These are phyloP conservation scores for Spathaspora passalidarum DNA, from an alignment of 805 yeast species.

Conservation along the genomic window DNA sequence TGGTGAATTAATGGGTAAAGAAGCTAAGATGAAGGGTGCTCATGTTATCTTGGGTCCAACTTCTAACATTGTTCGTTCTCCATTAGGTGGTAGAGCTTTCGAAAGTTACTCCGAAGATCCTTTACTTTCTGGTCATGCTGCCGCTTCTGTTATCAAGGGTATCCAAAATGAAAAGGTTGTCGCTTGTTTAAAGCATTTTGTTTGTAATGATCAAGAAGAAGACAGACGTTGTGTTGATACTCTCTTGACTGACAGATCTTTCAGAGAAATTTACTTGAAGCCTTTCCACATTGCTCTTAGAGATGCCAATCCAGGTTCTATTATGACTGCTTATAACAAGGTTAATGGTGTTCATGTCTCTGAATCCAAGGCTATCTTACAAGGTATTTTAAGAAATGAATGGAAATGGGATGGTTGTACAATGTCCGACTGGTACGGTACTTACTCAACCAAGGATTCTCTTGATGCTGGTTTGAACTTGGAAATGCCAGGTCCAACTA, in stretches of 20 bases:
- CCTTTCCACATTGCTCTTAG: conserved; percentile 62
- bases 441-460: conserved; percentile 45
- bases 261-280: conserved; percentile 60
- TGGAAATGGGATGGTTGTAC: conserved; percentile 56
- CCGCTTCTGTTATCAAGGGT: conserved; percentile 51
- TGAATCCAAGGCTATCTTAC: conserved; percentile 41
- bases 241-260: conserved; percentile 53
- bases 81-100: conserved; percentile 62
- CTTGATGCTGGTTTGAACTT: conserved; percentile 57
- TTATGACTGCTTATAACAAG: conserved; percentile 65
- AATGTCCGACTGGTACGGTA: conserved; percentile 68
- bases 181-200: conserved; percentile 62
- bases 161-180: conserved; percentile 50
- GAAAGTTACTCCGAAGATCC: conserved; percentile 67
- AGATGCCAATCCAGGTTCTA: conserved; percentile 48
- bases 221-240: conserved; percentile 49
- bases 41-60: conserved; percentile 39
- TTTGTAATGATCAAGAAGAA: conserved; percentile 60
- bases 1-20: conserved; percentile 52
- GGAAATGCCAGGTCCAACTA: conserved; percentile 66
- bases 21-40: conserved; percentile 53
- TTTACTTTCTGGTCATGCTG: conserved; percentile 39
- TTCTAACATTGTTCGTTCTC: conserved; percentile 54
- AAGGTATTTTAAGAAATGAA: conserved; percentile 49
- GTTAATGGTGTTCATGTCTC: conserved; percentile 60